phyloP scores from a whole-genome alignment of 139 green algal species.

The Tetratostichococcus sp. region DNA sequence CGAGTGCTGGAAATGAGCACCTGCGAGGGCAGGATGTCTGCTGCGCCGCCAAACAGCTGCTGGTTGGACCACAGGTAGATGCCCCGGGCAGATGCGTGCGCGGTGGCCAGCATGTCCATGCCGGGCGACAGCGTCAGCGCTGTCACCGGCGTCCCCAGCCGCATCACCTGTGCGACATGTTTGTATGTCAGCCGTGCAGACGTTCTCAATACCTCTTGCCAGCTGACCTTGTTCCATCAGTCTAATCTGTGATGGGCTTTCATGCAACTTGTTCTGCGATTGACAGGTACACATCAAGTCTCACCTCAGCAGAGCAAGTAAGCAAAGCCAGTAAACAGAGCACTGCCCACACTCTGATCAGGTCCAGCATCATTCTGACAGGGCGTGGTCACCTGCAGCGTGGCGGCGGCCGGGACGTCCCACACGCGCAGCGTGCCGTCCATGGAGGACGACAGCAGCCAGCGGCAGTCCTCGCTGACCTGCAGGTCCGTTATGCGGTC shows the following conservation, averaged over 20 bases:
- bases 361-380: no score
- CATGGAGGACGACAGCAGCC: conserved; percentile 83
- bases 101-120: conserved; percentile 89
- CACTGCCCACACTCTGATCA: no score
- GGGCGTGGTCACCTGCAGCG: neutral
- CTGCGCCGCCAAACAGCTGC: conserved; percentile 57
- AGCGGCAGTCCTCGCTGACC: conserved; percentile 73
- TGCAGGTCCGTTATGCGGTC: conserved; percentile 75
- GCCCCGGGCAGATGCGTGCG: conserved; percentile 75
- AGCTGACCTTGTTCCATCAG: no score
- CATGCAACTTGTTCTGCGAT: no score
- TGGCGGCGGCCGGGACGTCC: conserved; percentile 68
- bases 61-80: conserved; percentile 96
- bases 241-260: no score
- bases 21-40: conserved; percentile 26
- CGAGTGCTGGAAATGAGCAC: no score
- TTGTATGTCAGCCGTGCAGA: no score
- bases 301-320: no score
- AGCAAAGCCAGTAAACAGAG: no score
- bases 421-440: conserved; percentile 86
- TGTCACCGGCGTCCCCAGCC: conserved; percentile 69
- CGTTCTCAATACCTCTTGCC: no score
- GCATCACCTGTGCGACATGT: conserved; percentile 56
- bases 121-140: conserved; percentile 60
- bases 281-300: no score